phyloP scores from a whole-genome alignment of 1,139 yeast genomes.

The Chernovozyma aurita region DNA sequence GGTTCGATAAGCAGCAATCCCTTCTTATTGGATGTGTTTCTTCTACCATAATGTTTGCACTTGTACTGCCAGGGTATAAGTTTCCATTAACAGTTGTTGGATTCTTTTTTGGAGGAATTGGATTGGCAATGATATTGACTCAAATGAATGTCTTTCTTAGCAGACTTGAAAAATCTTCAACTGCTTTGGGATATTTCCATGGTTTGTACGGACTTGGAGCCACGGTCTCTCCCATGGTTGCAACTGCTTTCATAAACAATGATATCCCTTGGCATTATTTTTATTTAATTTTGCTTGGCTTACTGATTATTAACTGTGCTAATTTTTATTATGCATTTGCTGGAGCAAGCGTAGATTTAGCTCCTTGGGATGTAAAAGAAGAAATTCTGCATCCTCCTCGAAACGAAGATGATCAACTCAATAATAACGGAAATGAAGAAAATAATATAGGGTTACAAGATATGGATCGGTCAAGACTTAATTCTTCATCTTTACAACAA shows the following conservation, averaged over 20 bases:
- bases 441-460: conserved; percentile 3
- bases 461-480: background rate
- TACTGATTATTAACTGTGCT: conserved; percentile 19
- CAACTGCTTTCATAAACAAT: conserved; percentile 42
- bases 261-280: conserved; percentile 45
- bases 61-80: conserved; percentile 26
- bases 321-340: conserved; percentile 26
- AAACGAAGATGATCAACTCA: background rate
- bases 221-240: conserved; percentile 25
- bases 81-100: conserved; percentile 39
- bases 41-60: conserved; percentile 25
- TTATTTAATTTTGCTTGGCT: conserved; percentile 39
- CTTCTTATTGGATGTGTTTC: conserved; percentile 25
- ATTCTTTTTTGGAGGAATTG: conserved; percentile 49
- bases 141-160: conserved; percentile 48
- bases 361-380: conserved; percentile 27
- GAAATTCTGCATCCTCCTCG: conserved; percentile 5
- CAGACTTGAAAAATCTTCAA: conserved; percentile 37
- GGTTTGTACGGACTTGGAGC: conserved; percentile 57
- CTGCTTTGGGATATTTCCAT: conserved; percentile 45
- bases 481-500: background rate
- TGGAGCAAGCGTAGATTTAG: conserved; percentile 39
- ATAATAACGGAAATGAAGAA: conserved; percentile 2
- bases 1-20: conserved; percentile 28
- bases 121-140: conserved; percentile 44